Evolutionary conservation across 306 rosid species (phyloP).

Genomic region (Lathyrus aphaca): DNA sequence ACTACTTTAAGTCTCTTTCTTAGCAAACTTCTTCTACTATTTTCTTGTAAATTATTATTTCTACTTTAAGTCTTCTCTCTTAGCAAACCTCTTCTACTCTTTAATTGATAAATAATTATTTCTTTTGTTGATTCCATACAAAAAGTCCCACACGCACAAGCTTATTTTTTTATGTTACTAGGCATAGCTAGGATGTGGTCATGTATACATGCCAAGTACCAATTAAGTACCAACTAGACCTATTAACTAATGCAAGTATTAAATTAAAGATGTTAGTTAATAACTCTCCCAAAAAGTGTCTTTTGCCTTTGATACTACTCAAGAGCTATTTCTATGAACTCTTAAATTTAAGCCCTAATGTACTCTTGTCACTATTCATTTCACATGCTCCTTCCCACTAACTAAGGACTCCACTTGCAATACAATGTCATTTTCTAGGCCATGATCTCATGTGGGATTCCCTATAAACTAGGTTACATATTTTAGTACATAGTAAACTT

Average conservation of each 20-base stretch:
- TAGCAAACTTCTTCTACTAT: not conserved
- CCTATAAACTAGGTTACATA: constrained; percentile 34
- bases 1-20: not conserved
- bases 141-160: not conserved
- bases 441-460: constrained; percentile 38
- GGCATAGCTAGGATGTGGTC: constrained; percentile 5
- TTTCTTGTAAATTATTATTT: not conserved
- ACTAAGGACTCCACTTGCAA: constrained; percentile 34
- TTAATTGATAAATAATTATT: not conserved
- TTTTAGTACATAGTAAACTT: constrained; percentile 16
- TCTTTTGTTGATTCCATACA: not conserved
- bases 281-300: constrained; percentile 24
- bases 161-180: not conserved
- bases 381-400: constrained; percentile 46
- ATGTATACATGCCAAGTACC: not conserved
- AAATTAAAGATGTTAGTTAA: not conserved
- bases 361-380: constrained; percentile 38
- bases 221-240: constrained; percentile 1
- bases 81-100: not conserved
- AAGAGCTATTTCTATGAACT: constrained; percentile 38
- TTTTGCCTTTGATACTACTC: constrained; percentile 41
- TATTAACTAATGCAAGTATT: not conserved
- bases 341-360: constrained; percentile 24
- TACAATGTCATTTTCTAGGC: constrained; percentile 19
- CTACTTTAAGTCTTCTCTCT: not conserved